These are phyloP conservation scores for Hypoxylon sp. DNA, from an alignment of 2,329 filamentous ascomycete genomes.

Conservation along the genomic window DNA sequence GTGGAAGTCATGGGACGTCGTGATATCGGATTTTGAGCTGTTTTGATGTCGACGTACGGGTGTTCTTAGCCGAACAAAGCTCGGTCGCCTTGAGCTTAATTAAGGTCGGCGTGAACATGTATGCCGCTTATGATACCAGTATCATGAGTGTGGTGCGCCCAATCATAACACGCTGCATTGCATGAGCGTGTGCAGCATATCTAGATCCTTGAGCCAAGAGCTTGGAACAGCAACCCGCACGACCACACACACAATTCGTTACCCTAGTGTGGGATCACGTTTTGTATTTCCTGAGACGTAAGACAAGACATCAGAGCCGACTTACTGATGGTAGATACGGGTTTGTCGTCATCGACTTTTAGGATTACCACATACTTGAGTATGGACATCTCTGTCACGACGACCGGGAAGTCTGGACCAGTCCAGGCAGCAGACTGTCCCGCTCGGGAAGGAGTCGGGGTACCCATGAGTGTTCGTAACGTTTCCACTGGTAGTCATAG, in stretches of 20 bases:
- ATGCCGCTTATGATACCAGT: conserved; percentile 16
- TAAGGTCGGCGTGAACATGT: neutral
- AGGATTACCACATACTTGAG: conserved; percentile 17
- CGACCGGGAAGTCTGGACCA: conserved; percentile 17
- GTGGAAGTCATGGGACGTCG: neutral
- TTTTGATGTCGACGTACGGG: conserved; percentile 6
- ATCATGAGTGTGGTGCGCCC: neutral
- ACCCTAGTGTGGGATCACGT: neutral
- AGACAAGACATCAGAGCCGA: conserved; percentile 14
- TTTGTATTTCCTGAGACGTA: conserved; percentile 8
- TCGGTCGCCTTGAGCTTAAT: conserved; percentile 1
- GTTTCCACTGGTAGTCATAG: conserved; percentile 23
- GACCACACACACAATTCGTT: neutral
- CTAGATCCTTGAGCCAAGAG: conserved; percentile 3
- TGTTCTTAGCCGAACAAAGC: conserved; percentile 10
- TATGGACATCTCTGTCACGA: conserved; percentile 20
- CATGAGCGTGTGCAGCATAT: neutral
- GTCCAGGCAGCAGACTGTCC: conserved; percentile 29
- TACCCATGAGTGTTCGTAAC: conserved; percentile 20
- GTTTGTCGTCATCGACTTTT: conserved; percentile 25
- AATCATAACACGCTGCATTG: conserved; percentile 8
- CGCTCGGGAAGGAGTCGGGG: conserved; percentile 28
- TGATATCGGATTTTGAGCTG: neutral
- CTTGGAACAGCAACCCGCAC: conserved; percentile 2
- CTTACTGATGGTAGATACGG: conserved; percentile 13